Evolutionary conservation across 768 basidiomycete species (phyloP).

Genomic region (Leccinum broughii): DNA sequence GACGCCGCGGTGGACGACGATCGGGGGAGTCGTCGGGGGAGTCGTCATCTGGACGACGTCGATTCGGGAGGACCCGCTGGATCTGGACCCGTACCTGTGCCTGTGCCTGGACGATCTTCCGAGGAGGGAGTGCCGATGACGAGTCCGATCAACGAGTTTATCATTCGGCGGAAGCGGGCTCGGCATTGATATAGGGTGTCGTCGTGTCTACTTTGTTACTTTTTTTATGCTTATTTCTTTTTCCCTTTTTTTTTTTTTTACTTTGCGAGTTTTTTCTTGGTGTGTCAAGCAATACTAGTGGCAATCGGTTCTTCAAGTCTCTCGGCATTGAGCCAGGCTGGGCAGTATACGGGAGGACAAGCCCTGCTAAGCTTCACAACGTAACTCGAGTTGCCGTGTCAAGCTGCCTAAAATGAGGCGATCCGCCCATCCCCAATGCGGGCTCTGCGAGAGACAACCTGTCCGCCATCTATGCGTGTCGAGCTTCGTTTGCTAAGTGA

Average conservation of each 20-base stretch:
- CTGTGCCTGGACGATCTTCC: not conserved
- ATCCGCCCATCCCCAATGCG: too few species aligned
- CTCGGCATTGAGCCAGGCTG: too few species aligned
- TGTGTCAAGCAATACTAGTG: too few species aligned
- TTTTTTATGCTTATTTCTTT: constrained; percentile 34
- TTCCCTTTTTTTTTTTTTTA: not conserved
- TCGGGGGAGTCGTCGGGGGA: constrained; percentile 4
- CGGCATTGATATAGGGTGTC: constrained; percentile 45
- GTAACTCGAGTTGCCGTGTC: too few species aligned
- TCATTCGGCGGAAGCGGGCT: constrained; percentile 64
- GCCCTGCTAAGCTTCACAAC: too few species aligned
- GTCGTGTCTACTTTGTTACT: not conserved
- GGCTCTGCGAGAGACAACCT: too few species aligned
- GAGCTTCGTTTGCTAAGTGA: too few species aligned
- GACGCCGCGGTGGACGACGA: constrained; percentile 13
- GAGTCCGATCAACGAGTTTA: constrained; percentile 48
- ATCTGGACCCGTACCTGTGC: constrained; percentile 20
- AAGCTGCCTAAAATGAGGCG: too few species aligned
- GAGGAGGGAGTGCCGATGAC: constrained; percentile 6
- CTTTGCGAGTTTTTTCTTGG: not conserved
- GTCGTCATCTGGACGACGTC: constrained; percentile 8
- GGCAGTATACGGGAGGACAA: too few species aligned
- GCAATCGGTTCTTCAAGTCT: too few species aligned
- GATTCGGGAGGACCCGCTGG: not conserved
- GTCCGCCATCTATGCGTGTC: too few species aligned